phyloP scores from a whole-genome alignment of 2,329 filamentous ascomycete species.

The Aplosporella prunicola region DNA sequence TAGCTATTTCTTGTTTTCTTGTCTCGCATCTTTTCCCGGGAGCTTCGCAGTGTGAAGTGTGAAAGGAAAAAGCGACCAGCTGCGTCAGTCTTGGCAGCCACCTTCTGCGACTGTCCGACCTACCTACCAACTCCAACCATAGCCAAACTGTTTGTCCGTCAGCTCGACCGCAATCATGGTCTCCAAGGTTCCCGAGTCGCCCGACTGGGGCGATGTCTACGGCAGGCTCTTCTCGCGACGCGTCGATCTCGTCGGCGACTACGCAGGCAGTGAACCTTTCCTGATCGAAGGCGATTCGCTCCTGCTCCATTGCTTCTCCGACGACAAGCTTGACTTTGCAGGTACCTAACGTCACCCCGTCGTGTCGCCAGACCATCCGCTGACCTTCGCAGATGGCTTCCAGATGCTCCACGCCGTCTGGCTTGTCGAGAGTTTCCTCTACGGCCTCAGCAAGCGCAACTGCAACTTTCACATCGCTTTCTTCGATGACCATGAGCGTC shows the following conservation, averaged over 20 bases:
- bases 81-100: too few species aligned
- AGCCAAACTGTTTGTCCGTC: too few species aligned
- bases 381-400: constrained; percentile 40
- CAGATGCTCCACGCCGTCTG: constrained; percentile 64
- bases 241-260: constrained; percentile 57
- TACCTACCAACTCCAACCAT: too few species aligned
- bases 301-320: constrained; percentile 54
- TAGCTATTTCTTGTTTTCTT: too few species aligned
- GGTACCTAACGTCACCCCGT: constrained; percentile 23
- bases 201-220: constrained; percentile 14
- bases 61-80: too few species aligned
- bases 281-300: constrained; percentile 65
- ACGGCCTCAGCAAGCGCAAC: constrained; percentile 50
- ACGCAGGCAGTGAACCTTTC: constrained; percentile 64
- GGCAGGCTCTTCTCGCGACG: constrained; percentile 27
- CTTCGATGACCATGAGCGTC: constrained; percentile 48
- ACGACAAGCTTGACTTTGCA: constrained; percentile 54
- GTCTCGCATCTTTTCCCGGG: too few species aligned
- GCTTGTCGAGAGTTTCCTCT: constrained; percentile 57
- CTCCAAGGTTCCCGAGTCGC: not conserved
- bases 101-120: too few species aligned
- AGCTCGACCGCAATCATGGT: too few species aligned
- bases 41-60: too few species aligned
- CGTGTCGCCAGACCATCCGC: not conserved
- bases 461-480: constrained; percentile 66